Base-by-base conservation (phyloP, 179 eudicot species). In the Actinidia polygama region DNA sequence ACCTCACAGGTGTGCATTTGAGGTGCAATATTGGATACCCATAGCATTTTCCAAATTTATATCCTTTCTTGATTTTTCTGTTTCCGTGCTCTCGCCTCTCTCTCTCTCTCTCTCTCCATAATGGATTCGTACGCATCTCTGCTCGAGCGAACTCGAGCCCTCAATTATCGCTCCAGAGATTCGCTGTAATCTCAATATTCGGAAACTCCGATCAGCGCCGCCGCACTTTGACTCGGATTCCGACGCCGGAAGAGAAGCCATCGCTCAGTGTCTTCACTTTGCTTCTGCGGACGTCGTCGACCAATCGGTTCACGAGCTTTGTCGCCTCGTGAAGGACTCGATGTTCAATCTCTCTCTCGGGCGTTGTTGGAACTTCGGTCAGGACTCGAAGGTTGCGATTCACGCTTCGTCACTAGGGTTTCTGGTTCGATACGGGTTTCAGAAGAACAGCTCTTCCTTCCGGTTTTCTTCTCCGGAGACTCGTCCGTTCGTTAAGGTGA, bases 401-500 rank as follows among this genome's bases (percentile, higher is more conserved):
- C 93, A 9, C 88, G 91, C 10, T 81, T 93, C 7, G 93, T 93
- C 15, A 73, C 57, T 96, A 40, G 98, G 98, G 10, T 96, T 91
- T 84, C 86, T 96, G n/a, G 90, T 89, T 73, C 84, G 93, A 26
- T 77, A 89, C 5, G 97, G 93, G 74, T 96, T 96, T 72, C 85
- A 68, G 10, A 75, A 68, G 50, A 53, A 79, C 4, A n/a, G 63
- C 19, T 79, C 66, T 62, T 83, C 84, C 10, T 85, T 81, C 59
- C 80, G 82, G 59, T 82, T 79, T 85, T 26, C 69, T 53, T 85
- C 90, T 15, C 81, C 90, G 0, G 92, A 91, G 79, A 82, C 79
- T 83, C 98, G 95, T 62, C 99, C 98, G 0, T 95, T 95, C 81
- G 91, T 96, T 77, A 93, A 93, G 98, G 98, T 95, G 36, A 50